Conservation (phyloP, 805 yeast species). For the Kuraishia hungarica region DNA sequence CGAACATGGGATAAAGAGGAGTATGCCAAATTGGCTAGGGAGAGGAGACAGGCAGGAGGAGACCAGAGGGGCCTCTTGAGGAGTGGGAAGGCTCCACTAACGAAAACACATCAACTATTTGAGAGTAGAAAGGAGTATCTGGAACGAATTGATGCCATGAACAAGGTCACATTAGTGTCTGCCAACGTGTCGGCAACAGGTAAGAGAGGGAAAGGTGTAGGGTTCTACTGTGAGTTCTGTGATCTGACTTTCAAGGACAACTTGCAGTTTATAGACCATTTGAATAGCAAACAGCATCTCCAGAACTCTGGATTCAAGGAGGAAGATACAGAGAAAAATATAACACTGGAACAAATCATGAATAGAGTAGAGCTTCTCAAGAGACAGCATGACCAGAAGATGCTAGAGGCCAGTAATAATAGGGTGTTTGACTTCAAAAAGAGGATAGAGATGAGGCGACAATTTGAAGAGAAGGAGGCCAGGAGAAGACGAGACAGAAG, state of each 20-base stretch:
- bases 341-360: slow-evolving; percentile 41
- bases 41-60: slow-evolving; percentile 8
- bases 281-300: slow-evolving; percentile 66
- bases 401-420: slow-evolving; percentile 4
- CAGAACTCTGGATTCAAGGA: slow-evolving; percentile 26
- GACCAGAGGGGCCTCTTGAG: slow-evolving; percentile 3
- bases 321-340: slow-evolving; percentile 14
- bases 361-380: slow-evolving; percentile 27
- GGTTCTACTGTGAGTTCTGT: slow-evolving; percentile 80
- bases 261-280: slow-evolving; percentile 73
- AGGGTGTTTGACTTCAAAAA: slow-evolving; percentile 25
- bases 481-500: slow-evolving; percentile 21
- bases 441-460: slow-evolving; percentile 29
- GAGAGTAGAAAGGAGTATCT: slow-evolving; percentile 14
- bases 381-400: slow-evolving; percentile 16
- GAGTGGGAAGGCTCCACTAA: slow-evolving; percentile 7
- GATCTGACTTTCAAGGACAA: slow-evolving; percentile 77
- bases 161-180: slow-evolving; percentile 16
- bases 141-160: slow-evolving; percentile 15
- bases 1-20: slow-evolving; percentile 67
- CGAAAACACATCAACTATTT: slow-evolving; percentile 13
- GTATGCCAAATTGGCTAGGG: slow-evolving; percentile 40
- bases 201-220: slow-evolving; percentile 53
- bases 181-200: slow-evolving; percentile 17
- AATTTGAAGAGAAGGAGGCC: slow-evolving; percentile 27